phyloP scores from a whole-genome alignment of 805 yeast species.

The Hermanozyma aechmeae region DNA sequence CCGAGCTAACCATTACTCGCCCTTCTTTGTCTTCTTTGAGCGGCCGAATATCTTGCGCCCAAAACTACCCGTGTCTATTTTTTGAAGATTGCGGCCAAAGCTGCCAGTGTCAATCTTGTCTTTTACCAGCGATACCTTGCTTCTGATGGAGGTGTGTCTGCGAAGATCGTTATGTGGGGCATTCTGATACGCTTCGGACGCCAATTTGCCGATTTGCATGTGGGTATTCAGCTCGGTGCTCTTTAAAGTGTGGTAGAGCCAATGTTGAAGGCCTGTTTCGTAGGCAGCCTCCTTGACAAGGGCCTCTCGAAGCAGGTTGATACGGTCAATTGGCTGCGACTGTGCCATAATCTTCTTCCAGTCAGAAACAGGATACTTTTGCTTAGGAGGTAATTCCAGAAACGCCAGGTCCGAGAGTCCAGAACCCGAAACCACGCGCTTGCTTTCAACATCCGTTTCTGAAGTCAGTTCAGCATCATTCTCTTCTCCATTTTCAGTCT shows the following conservation, averaged over 20 bases:
- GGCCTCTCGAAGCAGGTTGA: slow-evolving; percentile 32
- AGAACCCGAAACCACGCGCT: too few relatives aligned
- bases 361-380: slow-evolving; percentile 24
- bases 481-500: too few relatives aligned
- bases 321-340: slow-evolving; percentile 34
- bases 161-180: slow-evolving; percentile 49
- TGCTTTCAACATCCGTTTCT: too few relatives aligned
- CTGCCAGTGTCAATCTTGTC: slow-evolving; percentile 34
- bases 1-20: too few relatives aligned
- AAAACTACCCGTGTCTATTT: slow-evolving; percentile 48
- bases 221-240: slow-evolving; percentile 19
- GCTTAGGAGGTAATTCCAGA: too few relatives aligned
- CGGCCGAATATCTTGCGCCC: slow-evolving; percentile 48
- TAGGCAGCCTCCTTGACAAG: slow-evolving; percentile 31
- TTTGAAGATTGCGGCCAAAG: slow-evolving; percentile 30
- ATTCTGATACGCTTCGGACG: slow-evolving; percentile 56
- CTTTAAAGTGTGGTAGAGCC: slow-evolving; percentile 42
- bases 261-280: slow-evolving; percentile 50
- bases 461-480: too few relatives aligned
- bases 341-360: slow-evolving; percentile 32
- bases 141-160: slow-evolving; percentile 27
- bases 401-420: too few relatives aligned
- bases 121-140: slow-evolving; percentile 48
- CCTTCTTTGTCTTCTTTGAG: slow-evolving; percentile 44
- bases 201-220: slow-evolving; percentile 44